phyloP scores from a whole-genome alignment of 768 basidiomycete species.

The Collybia nuda region DNA sequence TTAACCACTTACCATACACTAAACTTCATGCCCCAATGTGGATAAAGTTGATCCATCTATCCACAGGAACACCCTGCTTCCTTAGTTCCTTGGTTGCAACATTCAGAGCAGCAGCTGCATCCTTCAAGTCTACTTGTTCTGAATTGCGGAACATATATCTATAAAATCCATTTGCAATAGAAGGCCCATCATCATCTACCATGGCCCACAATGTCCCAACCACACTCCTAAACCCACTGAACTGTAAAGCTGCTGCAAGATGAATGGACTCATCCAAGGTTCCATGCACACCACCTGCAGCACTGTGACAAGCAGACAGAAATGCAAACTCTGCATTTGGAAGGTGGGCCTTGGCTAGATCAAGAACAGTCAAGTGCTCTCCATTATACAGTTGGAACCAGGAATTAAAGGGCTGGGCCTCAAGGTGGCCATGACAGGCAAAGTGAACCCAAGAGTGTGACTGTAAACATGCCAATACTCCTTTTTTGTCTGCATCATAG shows the following conservation, averaged over 20 bases:
- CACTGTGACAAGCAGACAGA: constrained; percentile 14
- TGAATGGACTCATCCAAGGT: constrained; percentile 27
- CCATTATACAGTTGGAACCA: constrained; percentile 12
- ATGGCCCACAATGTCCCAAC: constrained; percentile 46
- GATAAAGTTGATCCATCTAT: constrained; percentile 1
- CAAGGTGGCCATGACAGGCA: constrained; percentile 23
- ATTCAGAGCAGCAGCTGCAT: neutral
- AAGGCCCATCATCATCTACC: constrained; percentile 30
- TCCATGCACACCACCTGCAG: constrained; percentile 3
- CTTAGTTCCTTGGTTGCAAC: neutral
- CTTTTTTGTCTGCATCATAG: constrained; percentile 11
- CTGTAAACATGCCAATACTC: constrained; percentile 9
- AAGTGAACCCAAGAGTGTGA: constrained; percentile 22
- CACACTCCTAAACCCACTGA: constrained; percentile 25
- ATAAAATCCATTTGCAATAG: constrained; percentile 31
- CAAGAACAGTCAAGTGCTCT: constrained; percentile 4
- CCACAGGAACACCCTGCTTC: neutral
- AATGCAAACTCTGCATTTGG: constrained; percentile 15
- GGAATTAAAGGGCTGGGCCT: constrained; percentile 12
- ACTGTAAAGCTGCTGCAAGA: constrained; percentile 38
- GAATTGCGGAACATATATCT: constrained; percentile 12
- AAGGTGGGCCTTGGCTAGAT: constrained; percentile 3
- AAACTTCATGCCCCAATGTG: neutral
- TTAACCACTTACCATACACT: no score
- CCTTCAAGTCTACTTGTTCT: neutral